Evolutionary conservation across 345 rosid genomes (phyloP).

Genomic region (Bruguiera gymnorhiza): DNA sequence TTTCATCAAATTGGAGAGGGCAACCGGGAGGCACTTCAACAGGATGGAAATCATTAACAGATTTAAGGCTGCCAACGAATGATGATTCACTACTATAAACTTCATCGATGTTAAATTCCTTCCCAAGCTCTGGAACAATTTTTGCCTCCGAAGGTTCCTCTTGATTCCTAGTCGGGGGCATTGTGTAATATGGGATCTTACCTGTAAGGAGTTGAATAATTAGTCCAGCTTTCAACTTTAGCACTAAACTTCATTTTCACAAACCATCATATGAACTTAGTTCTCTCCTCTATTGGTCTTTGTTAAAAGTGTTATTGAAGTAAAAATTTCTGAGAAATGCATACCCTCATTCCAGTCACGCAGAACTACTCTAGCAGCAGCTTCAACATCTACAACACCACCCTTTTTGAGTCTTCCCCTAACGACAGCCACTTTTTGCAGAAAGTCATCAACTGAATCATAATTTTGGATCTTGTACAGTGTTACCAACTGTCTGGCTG

Average conservation of each 20-base stretch:
- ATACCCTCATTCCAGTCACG: slow-evolving; percentile 92
- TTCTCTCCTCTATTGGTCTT: not conserved
- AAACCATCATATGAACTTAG: not conserved
- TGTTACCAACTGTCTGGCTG: slow-evolving; percentile 57
- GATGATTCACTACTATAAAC: slow-evolving; percentile 77
- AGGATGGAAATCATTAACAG: slow-evolving; percentile 57
- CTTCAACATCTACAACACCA: slow-evolving; percentile 80
- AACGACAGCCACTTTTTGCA: slow-evolving; percentile 78
- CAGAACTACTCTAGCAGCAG: slow-evolving; percentile 83
- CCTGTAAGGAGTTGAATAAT: slow-evolving; percentile 45
- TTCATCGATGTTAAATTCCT: slow-evolving; percentile 81
- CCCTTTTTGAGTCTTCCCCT: slow-evolving; percentile 97
- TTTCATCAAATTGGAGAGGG: slow-evolving; percentile 64
- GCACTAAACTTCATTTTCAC: not conserved
- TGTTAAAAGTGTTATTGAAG: not conserved
- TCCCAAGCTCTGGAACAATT: slow-evolving; percentile 66
- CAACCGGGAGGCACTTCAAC: slow-evolving; percentile 69
- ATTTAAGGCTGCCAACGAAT: slow-evolving; percentile 85
- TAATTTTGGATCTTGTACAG: slow-evolving; percentile 74
- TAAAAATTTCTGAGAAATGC: slow-evolving; percentile 7
- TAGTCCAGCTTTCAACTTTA: not conserved
- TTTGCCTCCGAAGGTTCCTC: slow-evolving; percentile 65
- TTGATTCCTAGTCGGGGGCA: slow-evolving; percentile 74
- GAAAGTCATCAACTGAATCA: slow-evolving; percentile 79
- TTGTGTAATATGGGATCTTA: slow-evolving; percentile 80